Evolutionary conservation across 768 basidiomycete species (phyloP), one percentile per base, ranked within the genome.

Genomic region (Hortiboletus campestris): DNA sequence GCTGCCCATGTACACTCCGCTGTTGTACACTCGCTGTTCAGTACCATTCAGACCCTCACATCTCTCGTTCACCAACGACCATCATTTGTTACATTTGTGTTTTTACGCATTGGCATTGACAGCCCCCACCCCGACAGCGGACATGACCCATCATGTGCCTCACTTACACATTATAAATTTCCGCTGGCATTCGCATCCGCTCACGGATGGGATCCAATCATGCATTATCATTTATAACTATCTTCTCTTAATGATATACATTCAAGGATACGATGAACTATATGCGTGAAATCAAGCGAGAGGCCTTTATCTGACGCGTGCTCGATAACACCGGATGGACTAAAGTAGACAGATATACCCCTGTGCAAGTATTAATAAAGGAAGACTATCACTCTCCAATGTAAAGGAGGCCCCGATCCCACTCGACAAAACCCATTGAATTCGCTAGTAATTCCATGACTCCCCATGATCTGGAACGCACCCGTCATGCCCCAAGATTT

Each of bases 141-240:
- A 60, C 49, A 59, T 55, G 55, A 49, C 36, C 40, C 40, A 55
- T 50, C 54, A 41, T 51, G 41, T 48, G 25, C 47, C 40, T 46
- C 42, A 40, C 40, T 34, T 46, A 53, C 53, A 61, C 53, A 34
- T 44, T 47, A 60, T 55, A 58, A 53, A 60, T 46, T 52, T 41
- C 51, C 20, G 13, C 50, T 59, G 16, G 48, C 63, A 65, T 53
- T 47, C 28, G 48, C 63, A 55, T 39, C 61, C 58, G 52, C 48
- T 58, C 64, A 61, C 41, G 58, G 58, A 66, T 57, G 58, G 50
- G 55, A 59, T 47, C 28, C 63, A 53, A 53, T 54, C 63, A 68
- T 65, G 68, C 68, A 68, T 67, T 55, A 56, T 61, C 61, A 65
- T 59, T 51, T 70, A 70, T 57, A 58, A 58, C 55, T 66, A 67